Conservation (phyloP, 176 grass and related monocot genomes). For the Stipa capillata region DNA sequence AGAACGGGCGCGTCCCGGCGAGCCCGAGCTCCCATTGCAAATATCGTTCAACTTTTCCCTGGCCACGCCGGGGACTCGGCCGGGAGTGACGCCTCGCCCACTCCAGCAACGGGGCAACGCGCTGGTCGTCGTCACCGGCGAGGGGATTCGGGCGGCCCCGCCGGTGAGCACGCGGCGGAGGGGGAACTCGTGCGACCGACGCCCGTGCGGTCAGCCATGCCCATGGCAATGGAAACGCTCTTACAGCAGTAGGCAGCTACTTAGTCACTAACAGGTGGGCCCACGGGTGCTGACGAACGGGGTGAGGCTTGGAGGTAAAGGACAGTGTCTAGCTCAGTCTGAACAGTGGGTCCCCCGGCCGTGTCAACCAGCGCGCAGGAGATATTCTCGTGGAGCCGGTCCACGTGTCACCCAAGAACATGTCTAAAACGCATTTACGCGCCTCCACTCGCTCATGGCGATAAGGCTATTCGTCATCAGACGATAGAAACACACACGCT, state of each 20-base stretch:
- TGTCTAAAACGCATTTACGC: neutral
- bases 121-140: no score
- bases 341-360: neutral
- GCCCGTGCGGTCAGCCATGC: neutral
- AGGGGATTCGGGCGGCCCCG: no score
- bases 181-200: no score
- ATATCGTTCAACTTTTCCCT: no score
- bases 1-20: no score
- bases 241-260: neutral
- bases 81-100: neutral
- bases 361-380: neutral
- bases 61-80: no score
- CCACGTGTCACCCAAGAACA: neutral
- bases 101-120: no score
- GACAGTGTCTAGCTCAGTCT: no score
- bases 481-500: neutral
- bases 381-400: neutral
- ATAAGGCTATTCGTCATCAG: neutral
- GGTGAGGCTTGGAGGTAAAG: neutral
- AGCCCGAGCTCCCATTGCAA: no score
- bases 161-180: no score
- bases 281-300: neutral
- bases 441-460: constrained; percentile 17
- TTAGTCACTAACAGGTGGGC: neutral
- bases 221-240: neutral